Base-by-base conservation (phyloP, 305 asterid species). In the Fraxinus floribunda region DNA sequence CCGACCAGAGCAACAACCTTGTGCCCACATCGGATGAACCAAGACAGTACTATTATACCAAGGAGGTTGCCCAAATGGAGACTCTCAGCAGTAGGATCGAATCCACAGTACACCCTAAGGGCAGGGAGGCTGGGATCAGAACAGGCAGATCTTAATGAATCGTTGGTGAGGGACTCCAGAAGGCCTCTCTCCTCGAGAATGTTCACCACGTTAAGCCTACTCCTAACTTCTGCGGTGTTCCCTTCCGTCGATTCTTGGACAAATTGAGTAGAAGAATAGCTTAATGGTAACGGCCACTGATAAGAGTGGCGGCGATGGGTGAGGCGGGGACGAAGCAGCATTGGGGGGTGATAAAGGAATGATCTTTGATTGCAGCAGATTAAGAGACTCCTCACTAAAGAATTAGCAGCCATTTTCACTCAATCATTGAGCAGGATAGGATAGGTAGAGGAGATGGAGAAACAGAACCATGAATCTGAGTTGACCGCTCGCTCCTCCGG, bases 1-100 rank as follows among this genome's bases (percentile, higher is more conserved):
- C 97, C 99, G 22, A 95, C 80, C 1, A 95, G 92, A 5, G 97
- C 97, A 46, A 95, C 94, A 16, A 82, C 94, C 4, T 75, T 76
- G 87, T 95, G 97, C 79, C 97, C 97, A 44, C 93, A 92, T 78
- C 94, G 97, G 74, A 93, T 87, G 91, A 94, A 95, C 99, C 99
- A 94, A 55, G 99, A 92, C 60, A 95, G 94, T 9, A 95, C 95
- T 79, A 95, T 89, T 75, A 95, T 80, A 41, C 92, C 99, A 74
- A 95, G 87, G 18, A 95, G 97, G 85, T 95, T 95, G 0, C 99
- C 99, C 0, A 95, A 91, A 83, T 95, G 99, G 87, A 95, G 97
- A 81, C 94, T 90, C 66, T 94, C 97, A 7, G 98, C 97, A 66
- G 98, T 95, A 24, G 99, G 98, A 89, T 95, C 99, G 80, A 94